phyloP scores from a whole-genome alignment of 345 rosid genomes.

The Camelina hispida region DNA sequence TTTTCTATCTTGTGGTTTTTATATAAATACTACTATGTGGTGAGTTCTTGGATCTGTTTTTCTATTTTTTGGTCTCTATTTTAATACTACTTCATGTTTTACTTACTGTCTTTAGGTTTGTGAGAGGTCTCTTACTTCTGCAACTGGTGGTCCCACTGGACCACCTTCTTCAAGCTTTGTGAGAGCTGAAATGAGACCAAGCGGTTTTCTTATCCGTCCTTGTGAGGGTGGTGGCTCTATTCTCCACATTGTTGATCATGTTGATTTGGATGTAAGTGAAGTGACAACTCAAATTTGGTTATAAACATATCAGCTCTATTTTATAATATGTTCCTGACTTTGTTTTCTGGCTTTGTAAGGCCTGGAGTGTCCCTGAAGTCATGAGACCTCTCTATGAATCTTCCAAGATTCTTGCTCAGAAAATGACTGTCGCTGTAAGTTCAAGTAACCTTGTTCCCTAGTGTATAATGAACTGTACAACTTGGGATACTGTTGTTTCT shows the following conservation, averaged over 20 bases:
- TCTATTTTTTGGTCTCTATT: neutral
- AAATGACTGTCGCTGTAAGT: constrained; percentile 86
- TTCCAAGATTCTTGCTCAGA: constrained; percentile 94
- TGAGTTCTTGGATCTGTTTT: constrained; percentile 9
- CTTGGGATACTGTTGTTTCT: constrained; percentile 4
- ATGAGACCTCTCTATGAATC: constrained; percentile 95
- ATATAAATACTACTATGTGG: neutral
- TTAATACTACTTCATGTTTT: neutral
- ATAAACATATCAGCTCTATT: neutral
- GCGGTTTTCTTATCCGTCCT: constrained; percentile 91
- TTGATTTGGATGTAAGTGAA: constrained; percentile 88
- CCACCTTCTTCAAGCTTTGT: constrained; percentile 78
- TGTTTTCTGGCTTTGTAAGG: constrained; percentile 48
- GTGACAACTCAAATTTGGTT: constrained; percentile 26
- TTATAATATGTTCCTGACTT: neutral
- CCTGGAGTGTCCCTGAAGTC: constrained; percentile 94
- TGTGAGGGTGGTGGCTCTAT: constrained; percentile 97
- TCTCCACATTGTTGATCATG: constrained; percentile 95
- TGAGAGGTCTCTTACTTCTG: constrained; percentile 85
- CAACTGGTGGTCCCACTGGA: constrained; percentile 80
- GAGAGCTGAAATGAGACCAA: constrained; percentile 91
- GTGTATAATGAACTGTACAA: neutral
- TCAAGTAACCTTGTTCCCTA: neutral
- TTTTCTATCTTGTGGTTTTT: constrained; percentile 1
- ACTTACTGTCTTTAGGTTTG: constrained; percentile 63